Base-by-base conservation (phyloP, 1,139 yeast species). In the Pichia sp. region DNA sequence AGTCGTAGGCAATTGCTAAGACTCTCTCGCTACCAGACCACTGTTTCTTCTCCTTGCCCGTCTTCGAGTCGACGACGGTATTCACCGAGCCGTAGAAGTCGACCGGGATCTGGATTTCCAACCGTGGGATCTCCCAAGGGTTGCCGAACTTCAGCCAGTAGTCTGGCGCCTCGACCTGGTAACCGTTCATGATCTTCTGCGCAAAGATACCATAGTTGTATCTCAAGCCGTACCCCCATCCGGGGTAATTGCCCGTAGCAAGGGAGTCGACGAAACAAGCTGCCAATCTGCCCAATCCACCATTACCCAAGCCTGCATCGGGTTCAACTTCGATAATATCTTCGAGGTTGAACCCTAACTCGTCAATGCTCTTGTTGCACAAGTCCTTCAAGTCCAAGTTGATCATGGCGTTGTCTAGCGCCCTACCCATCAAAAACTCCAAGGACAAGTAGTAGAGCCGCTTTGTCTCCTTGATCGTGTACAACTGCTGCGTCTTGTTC, bases 221-320 rank as follows among this genome's bases (percentile, higher is more conserved):
- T 66, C 95, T 84, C 61, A 90, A 75, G 55, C 97, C 97, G 68
- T 91, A 91, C 57, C 97, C 98, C 97, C 97, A 90, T 49, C 96
- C 96, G 31, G 95, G 90, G 68, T 87, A 88, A 68, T 88, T 84
- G 61, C 87, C 85, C 7, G 96, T 83, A 36, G 95, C 82, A 66
- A 91, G 74, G 1, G 96, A 88, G 71, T 91, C 97, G 51, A 91
- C 82, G 66, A 88, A 90, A 71, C 97, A 90, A 40, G 97, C 96
- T 39, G 97, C 97, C 65, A 91, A 75, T 68, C 97, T 81, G 56
- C 97, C 98, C 55, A 91, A 74, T 57, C 98, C 98, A 67, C 97
- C 97, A 64, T 91, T 91, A 65, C 97, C 97, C 53, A 90, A 78
- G 22, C 91, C 97, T 16, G 96, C 96, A 69, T 91, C 97, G 0